Conservation (phyloP, 306 rosid species). For the Castanea crenata region DNA sequence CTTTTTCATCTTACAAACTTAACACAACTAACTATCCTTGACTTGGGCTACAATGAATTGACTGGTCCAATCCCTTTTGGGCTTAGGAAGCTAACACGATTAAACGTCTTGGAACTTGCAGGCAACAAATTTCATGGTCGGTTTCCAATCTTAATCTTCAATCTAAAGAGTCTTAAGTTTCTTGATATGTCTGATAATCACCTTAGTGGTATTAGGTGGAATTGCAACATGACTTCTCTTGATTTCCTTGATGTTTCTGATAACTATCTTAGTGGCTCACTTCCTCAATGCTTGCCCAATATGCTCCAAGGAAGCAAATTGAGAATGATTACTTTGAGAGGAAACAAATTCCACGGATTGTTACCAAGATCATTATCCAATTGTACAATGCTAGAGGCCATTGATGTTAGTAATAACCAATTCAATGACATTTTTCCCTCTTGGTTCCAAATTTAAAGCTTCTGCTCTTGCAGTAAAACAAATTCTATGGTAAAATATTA, state of each 20-base stretch:
- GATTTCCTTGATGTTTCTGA: background rate
- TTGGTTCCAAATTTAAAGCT: too few species aligned
- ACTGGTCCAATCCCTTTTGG: background rate
- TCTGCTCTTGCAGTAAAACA: too few species aligned
- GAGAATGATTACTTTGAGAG: too few species aligned
- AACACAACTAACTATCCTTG: background rate
- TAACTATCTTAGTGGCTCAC: background rate
- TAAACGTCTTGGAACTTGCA: background rate
- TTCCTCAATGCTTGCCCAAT: too few species aligned
- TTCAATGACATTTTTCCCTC: too few species aligned
- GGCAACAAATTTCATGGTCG: background rate
- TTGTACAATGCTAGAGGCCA: too few species aligned
- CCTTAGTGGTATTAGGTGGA: background rate
- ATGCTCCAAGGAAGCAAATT: background rate
- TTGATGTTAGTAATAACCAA: too few species aligned
- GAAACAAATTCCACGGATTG: too few species aligned
- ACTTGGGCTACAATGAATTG: background rate
- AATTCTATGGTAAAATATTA: background rate
- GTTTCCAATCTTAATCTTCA: background rate
- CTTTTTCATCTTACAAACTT: background rate
- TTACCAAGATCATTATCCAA: too few species aligned
- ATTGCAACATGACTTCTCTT: background rate
- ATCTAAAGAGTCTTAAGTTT: background rate
- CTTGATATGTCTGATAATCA: background rate
- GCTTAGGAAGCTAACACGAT: too few species aligned